Conservation (phyloP, 2,329 filamentous ascomycete genomes). For the Ceratocystis eucalypticola region DNA sequence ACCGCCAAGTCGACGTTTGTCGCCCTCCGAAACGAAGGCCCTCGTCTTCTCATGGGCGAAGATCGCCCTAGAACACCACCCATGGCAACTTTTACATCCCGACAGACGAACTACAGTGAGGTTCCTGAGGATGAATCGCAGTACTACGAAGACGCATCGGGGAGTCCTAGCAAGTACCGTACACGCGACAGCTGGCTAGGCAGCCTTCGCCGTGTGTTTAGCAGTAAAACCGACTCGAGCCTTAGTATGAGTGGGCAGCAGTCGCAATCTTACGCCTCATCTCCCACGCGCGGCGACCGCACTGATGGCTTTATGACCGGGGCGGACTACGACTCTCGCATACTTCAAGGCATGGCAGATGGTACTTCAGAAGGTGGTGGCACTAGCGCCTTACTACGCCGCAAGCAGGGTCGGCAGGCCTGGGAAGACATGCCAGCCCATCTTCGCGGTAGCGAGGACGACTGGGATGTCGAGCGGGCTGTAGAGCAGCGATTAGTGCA, state of each 20-base stretch:
- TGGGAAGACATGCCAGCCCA: conserved; percentile 33
- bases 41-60: conserved; percentile 32
- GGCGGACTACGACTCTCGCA: conserved; percentile 30
- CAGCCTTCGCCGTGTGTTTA: conserved; percentile 51
- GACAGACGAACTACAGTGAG: conserved; percentile 20
- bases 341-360: conserved; percentile 31
- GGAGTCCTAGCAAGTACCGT: conserved; percentile 46
- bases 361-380: conserved; percentile 24
- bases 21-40: conserved; percentile 40
- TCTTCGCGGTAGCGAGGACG: conserved; percentile 39
- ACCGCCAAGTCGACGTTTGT: conserved; percentile 42
- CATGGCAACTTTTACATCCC: conserved; percentile 12
- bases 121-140: conserved; percentile 27
- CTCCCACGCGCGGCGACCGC: conserved; percentile 25
- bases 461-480: conserved; percentile 66
- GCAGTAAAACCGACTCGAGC: conserved; percentile 28
- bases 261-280: conserved; percentile 18
- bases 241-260: conserved; percentile 21
- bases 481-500: conserved; percentile 60
- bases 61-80: conserved; percentile 1
- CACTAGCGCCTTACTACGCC: conserved; percentile 32
- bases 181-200: conserved; percentile 52
- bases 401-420: conserved; percentile 42
- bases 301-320: conserved; percentile 26
- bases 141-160: conserved; percentile 29